A percentile compares a stretch with the other conserved stretches of the same genome.
Conservation (phyloP, 495 filamentous ascomycete species). For the Penicillium maclennaniae region DNA sequence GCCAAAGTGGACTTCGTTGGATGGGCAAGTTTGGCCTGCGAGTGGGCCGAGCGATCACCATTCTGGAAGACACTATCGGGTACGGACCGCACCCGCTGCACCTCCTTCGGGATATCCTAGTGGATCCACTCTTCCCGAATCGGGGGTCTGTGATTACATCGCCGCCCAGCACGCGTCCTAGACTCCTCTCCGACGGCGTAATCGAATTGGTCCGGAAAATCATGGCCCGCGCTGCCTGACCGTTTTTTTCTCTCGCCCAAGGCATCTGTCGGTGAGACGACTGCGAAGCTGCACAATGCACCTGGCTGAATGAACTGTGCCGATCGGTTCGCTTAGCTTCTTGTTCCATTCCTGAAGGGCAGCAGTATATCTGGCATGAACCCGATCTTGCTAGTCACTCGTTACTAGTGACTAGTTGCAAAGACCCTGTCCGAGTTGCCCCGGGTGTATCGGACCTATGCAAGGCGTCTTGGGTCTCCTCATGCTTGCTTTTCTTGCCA, state of each 20-base stretch:
- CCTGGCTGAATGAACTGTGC: conserved; percentile 23
- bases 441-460: conserved; percentile 19
- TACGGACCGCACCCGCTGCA: conserved; percentile 23
- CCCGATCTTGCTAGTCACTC: not conserved
- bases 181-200: not conserved
- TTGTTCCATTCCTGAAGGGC: not conserved
- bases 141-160: conserved; percentile 8
- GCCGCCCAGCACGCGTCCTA: not conserved
- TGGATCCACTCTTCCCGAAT: conserved; percentile 4
- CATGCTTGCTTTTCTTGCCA: conserved; percentile 12
- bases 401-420: too few relatives aligned
- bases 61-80: conserved; percentile 24
- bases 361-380: not conserved
- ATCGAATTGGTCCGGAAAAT: not conserved
- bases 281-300: conserved; percentile 25
- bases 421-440: conserved; percentile 19
- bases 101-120: conserved; percentile 9
- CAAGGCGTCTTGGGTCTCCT: conserved; percentile 14
- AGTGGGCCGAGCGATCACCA: not conserved
- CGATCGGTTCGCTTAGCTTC: conserved; percentile 29
- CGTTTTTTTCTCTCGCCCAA: conserved; percentile 8
- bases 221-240: not conserved
- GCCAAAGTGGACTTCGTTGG: not conserved
- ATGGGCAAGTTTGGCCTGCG: conserved; percentile 8
- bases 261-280: conserved; percentile 31